Evolutionary conservation across 257 asterid genomes (phyloP), one percentile per base, ranked within the genome.

Genomic region (Primulina huaijiensis): DNA sequence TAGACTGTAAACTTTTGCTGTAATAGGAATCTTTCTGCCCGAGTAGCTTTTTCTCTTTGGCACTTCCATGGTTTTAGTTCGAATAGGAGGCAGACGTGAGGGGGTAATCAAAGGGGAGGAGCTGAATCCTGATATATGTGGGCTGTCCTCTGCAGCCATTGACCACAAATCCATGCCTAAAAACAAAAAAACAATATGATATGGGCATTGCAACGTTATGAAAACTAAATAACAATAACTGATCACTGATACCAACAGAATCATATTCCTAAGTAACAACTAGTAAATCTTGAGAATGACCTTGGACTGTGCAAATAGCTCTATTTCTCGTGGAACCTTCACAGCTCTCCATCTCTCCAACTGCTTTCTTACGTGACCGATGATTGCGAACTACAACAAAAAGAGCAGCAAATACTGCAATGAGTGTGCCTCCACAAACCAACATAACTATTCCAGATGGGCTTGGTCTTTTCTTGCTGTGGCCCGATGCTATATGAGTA

Each of bases 11-110:
- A 65, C 80, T 75, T 81, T 87, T 75, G 88, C 88, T 75, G 78
- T 61, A 61, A 82, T 78, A 67, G 87, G 85, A 77, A 78, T 65
- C 73, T 72, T 77, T 72, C 60, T 82, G 73, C 34, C 82, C 3
- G 92, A 50, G 77, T 82, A 82, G 77, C 91, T 85, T 81, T 78
- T 87, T 69, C 88, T 78, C 76, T 58, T 74, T 7, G 92, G 50
- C 19, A 68, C 62, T 77, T 75, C 86, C 73, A 75, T 63, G 16
- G 85, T 82, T 84, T 69, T 86, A 17, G 88, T 84, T n/a, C 72
- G 90, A 50, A 86, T 40, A n/a, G 96, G 87, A 76, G 96, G 96
- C 77, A 89, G 68, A 67, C 79, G 84, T 61, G 90, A 82, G 20
- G 88, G 85, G 33, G 80, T 82, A 67, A 81, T 81, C 84, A 79